A percentile compares a stretch with the other conserved stretches of the same genome.
Conservation (phyloP, 805 yeast species). For the Brettanomyces nanus region DNA sequence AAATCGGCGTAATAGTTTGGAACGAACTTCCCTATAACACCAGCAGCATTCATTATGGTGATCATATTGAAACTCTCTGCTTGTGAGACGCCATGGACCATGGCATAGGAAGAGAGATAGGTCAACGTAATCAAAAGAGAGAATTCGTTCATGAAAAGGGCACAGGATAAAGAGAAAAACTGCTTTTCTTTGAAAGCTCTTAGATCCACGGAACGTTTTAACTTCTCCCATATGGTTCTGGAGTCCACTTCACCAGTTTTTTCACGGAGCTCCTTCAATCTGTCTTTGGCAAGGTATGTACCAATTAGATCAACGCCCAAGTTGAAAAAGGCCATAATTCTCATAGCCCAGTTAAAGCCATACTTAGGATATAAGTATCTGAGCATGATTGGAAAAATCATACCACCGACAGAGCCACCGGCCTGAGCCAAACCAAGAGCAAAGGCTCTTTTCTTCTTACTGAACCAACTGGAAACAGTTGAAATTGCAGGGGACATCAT, state of each 20-base stretch:
- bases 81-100: constrained; percentile 37
- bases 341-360: constrained; percentile 52
- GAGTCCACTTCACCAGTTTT: constrained; percentile 15
- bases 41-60: constrained; percentile 39
- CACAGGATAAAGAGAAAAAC: constrained; percentile 30
- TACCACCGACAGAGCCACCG: constrained; percentile 50
- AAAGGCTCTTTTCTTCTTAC: constrained; percentile 41
- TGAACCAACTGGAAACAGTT: constrained; percentile 59
- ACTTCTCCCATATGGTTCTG: constrained; percentile 9
- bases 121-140: constrained; percentile 40
- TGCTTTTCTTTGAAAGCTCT: constrained; percentile 32
- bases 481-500: constrained; percentile 55
- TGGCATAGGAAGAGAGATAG: constrained; percentile 45
- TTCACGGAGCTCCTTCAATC: constrained; percentile 24
- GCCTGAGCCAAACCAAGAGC: constrained; percentile 42
- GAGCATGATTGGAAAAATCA: constrained; percentile 43
- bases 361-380: constrained; percentile 37
- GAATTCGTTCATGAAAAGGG: constrained; percentile 38
- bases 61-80: constrained; percentile 37
- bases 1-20: constrained; percentile 27
- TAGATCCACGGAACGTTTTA: constrained; percentile 30
- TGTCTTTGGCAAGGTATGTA: constrained; percentile 32
- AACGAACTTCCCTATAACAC: constrained; percentile 29
- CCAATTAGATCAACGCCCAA: constrained; percentile 31
- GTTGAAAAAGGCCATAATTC: constrained; percentile 42